Evolutionary conservation across 768 basidiomycete genomes (phyloP).

Genomic region (Termitomyces sp.): DNA sequence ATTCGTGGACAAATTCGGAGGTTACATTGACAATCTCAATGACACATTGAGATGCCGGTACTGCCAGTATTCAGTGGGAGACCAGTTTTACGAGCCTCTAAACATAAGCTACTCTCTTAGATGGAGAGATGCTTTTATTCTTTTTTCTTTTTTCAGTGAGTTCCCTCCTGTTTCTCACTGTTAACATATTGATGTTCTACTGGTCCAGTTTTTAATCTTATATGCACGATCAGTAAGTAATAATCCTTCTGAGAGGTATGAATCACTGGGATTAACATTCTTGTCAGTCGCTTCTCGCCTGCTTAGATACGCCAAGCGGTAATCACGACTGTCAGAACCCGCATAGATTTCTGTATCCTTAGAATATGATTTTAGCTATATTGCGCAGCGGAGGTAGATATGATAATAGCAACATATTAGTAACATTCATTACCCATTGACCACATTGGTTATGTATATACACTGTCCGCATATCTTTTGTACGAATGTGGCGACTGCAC

Average conservation of each 20-base stretch:
- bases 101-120: slow-evolving; percentile 60
- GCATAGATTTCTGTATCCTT: slow-evolving; percentile 1
- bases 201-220: slow-evolving; percentile 61
- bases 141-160: slow-evolving; percentile 60
- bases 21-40: slow-evolving; percentile 69
- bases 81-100: slow-evolving; percentile 66
- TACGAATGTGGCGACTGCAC: background rate
- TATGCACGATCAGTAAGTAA: slow-evolving; percentile 46
- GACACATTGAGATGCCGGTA: slow-evolving; percentile 66
- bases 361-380: background rate
- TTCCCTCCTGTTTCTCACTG: slow-evolving; percentile 5
- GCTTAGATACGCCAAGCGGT: slow-evolving; percentile 70
- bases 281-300: slow-evolving; percentile 60
- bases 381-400: too few relatives aligned
- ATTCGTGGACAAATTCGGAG: slow-evolving; percentile 61
- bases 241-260: background rate
- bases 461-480: background rate
- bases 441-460: too few relatives aligned
- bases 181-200: background rate
- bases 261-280: slow-evolving; percentile 12
- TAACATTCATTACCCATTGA: too few relatives aligned
- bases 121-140: slow-evolving; percentile 69
- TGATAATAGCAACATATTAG: too few relatives aligned
- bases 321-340: slow-evolving; percentile 10
- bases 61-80: slow-evolving; percentile 66